Conservation (phyloP, 768 basidiomycete genomes). For the Suillus plorans region DNA sequence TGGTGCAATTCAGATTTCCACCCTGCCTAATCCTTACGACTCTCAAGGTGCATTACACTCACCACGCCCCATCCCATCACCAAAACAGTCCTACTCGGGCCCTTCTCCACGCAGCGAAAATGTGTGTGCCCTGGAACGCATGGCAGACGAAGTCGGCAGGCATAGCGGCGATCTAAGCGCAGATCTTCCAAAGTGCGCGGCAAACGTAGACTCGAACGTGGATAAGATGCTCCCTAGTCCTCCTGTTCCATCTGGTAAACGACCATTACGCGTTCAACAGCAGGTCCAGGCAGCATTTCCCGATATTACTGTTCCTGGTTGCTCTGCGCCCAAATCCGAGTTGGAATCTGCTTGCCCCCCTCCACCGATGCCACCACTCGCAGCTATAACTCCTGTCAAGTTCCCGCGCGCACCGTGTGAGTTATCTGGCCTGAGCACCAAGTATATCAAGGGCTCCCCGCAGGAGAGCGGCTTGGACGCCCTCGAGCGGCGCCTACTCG, state of each 20-base stretch:
- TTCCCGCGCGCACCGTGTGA: slow-evolving; percentile 35
- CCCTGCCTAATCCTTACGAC: slow-evolving; percentile 30
- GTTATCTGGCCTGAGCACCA: slow-evolving; percentile 23
- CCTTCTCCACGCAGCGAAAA: slow-evolving; percentile 32
- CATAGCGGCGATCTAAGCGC: slow-evolving; percentile 26
- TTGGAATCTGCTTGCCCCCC: slow-evolving; percentile 15
- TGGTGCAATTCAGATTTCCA: slow-evolving; percentile 22
- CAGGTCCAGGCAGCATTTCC: slow-evolving; percentile 35
- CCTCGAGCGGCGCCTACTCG: slow-evolving; percentile 63
- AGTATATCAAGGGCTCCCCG: slow-evolving; percentile 18
- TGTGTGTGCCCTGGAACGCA: slow-evolving; percentile 70
- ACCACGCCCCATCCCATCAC: slow-evolving; percentile 68
- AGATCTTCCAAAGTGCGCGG: slow-evolving; percentile 24
- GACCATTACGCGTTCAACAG: slow-evolving; percentile 14
- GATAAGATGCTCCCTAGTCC: slow-evolving; percentile 66
- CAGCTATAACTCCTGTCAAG: slow-evolving; percentile 39
- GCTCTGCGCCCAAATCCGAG: slow-evolving; percentile 13
- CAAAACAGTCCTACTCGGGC: slow-evolving; percentile 49
- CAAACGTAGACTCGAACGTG: slow-evolving; percentile 20
- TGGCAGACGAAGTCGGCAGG: slow-evolving; percentile 59
- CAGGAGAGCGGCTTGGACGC: slow-evolving; percentile 68
- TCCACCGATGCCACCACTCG: slow-evolving; percentile 54
- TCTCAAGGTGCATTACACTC: slow-evolving; percentile 49
- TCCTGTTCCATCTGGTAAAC: slow-evolving; percentile 50
- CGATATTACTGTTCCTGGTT: slow-evolving; percentile 9